phyloP scores from a whole-genome alignment of 306 rosid species.

The Gynostemma pentaphyllum region DNA sequence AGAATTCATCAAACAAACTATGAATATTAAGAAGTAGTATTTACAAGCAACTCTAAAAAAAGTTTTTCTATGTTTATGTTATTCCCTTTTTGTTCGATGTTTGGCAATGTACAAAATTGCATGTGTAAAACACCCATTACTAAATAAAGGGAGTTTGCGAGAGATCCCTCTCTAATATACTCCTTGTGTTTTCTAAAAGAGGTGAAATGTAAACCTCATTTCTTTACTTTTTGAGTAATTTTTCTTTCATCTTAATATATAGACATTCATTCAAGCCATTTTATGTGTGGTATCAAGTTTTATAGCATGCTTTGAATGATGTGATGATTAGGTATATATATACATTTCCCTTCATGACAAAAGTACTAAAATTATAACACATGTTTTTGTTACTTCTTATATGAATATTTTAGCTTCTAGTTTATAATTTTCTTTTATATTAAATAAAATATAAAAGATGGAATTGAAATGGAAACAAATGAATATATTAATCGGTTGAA shows the following conservation, averaged over 20 bases:
- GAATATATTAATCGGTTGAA: too few species aligned
- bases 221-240: neutral
- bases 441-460: too few species aligned
- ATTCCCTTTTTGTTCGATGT: neutral
- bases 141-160: neutral
- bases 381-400: neutral
- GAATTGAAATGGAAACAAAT: too few species aligned
- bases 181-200: neutral
- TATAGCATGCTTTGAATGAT: neutral
- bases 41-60: neutral
- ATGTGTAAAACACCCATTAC: neutral
- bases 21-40: neutral
- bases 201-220: neutral
- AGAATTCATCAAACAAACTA: neutral
- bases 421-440: too few species aligned
- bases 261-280: neutral
- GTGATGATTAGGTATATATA: neutral
- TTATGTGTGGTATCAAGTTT: neutral
- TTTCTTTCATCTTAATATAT: neutral
- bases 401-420: neutral
- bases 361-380: neutral
- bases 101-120: slow-evolving; percentile 4
- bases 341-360: neutral
- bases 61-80: neutral
- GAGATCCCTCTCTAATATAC: neutral